Base-by-base conservation (phyloP, 495 filamentous ascomycete genomes). In the Glonium stellatum region DNA sequence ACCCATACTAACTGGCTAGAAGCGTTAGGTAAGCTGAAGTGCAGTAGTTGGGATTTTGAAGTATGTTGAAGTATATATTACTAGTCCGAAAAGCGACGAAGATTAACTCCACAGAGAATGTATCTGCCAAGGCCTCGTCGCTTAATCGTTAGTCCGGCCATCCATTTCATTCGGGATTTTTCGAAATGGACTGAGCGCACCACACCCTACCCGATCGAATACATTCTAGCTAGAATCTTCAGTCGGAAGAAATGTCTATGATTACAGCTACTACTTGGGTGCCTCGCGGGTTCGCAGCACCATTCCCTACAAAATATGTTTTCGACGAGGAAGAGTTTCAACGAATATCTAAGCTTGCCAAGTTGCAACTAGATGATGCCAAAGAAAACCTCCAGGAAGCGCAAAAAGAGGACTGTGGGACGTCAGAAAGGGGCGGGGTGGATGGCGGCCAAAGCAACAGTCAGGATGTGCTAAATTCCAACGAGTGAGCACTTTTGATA, bases 221-320 rank as follows among this genome's bases (percentile, higher is more conserved):
- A 31, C 27, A 31, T 31, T 31, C 27, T 31, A 31, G 3, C 27
- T 31, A 3, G n/a, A 31, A 6, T 31, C 27, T 31, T 31, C 27
- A 6, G 27, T 6, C 6, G 27, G 27, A 31, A 31, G 27, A 2
- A 31, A 85, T 85, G 84, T 86, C 85, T 69, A 97, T 97, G 92
- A 95, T 99, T 58, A 97, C 95, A 21, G 88, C 90, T 37, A 88
- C 91, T 0, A 73, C 87, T 4, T 99, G 93, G 93, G 92, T 97
- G 66, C 90, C 90, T 59, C 87, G 92, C 18, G 95, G 95, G 46
- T 90, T 91, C 74, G 90, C 95, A 35, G 92, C 93, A 52, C 86
- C 87, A 60, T 95, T 96, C 67, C 93, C 93, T 1, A 85, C 80
- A 4, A 93, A 90, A 74, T 93, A 93, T 71, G 85, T 87, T 35